A percentile compares a stretch with the other conserved stretches of the same genome.
These are phyloP conservation scores for Ceratobasidium sp. DNA, from an alignment of 1,284 basidiomycete species.

Conservation along the genomic window DNA sequence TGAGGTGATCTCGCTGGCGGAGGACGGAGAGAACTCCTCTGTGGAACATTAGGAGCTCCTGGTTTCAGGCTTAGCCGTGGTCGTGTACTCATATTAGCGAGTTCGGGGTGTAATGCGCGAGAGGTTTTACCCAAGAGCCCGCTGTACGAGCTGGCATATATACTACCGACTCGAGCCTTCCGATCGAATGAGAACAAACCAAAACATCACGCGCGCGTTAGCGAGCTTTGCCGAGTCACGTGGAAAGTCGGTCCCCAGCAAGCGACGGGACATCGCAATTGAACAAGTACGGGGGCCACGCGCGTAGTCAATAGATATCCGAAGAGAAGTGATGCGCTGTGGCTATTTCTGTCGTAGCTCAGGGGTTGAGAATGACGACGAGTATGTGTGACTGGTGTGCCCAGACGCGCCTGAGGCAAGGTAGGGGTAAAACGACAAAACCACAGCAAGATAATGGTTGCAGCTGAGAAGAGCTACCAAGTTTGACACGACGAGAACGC, in stretches of 20 bases:
- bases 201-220: not conserved
- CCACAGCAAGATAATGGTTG: no score
- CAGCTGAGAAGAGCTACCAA: no score
- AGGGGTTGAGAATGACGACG: not conserved
- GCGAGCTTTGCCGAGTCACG: constrained; percentile 20
- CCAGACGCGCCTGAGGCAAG: no score
- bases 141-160: constrained; percentile 1
- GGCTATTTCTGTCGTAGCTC: not conserved
- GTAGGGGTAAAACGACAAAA: no score
- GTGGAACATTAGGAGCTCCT: not conserved
- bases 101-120: not conserved
- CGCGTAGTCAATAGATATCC: not conserved
- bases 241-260: not conserved
- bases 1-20: not conserved
- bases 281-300: not conserved
- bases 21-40: constrained; percentile 2
- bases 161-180: not conserved
- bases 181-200: constrained; percentile 8
- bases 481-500: no score
- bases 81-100: constrained; percentile 1
- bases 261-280: not conserved
- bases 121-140: not conserved
- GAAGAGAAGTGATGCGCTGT: not conserved
- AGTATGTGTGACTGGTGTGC: not conserved
- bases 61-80: not conserved